Conservation (phyloP, 805 yeast species). For the Deakozyma indianensis region DNA sequence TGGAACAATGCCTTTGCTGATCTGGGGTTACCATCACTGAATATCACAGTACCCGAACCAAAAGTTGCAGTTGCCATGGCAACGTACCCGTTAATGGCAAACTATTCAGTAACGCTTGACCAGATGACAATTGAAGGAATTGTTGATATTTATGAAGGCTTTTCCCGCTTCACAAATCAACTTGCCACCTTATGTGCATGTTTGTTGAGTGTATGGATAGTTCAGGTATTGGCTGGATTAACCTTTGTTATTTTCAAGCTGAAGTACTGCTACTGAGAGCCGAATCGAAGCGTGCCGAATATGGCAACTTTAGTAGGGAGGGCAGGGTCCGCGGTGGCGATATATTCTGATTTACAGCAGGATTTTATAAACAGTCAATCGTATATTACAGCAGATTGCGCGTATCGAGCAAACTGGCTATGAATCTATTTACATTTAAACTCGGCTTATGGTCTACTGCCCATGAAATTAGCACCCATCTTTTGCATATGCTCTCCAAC, state of each 20-base stretch:
- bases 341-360: too few relatives aligned
- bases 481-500: constrained; percentile 55
- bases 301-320: too few relatives aligned
- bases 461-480: constrained; percentile 16
- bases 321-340: too few relatives aligned
- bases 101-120: not conserved
- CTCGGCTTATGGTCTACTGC: not conserved
- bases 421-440: too few relatives aligned
- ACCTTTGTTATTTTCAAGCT: not conserved
- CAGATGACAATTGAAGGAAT: not conserved
- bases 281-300: too few relatives aligned
- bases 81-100: not conserved
- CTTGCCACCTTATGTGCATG: not conserved
- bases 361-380: too few relatives aligned
- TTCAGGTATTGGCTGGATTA: not conserved
- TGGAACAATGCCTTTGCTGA: not conserved
- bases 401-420: too few relatives aligned
- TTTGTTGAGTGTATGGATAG: not conserved
- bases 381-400: too few relatives aligned
- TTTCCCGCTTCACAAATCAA: not conserved
- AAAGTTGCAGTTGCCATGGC: not conserved
- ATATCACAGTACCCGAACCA: not conserved
- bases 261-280: not conserved
- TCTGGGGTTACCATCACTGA: not conserved
- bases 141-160: not conserved